phyloP scores from a whole-genome alignment of 192 early-diverging fungal species.

The Coemansia sp. region DNA sequence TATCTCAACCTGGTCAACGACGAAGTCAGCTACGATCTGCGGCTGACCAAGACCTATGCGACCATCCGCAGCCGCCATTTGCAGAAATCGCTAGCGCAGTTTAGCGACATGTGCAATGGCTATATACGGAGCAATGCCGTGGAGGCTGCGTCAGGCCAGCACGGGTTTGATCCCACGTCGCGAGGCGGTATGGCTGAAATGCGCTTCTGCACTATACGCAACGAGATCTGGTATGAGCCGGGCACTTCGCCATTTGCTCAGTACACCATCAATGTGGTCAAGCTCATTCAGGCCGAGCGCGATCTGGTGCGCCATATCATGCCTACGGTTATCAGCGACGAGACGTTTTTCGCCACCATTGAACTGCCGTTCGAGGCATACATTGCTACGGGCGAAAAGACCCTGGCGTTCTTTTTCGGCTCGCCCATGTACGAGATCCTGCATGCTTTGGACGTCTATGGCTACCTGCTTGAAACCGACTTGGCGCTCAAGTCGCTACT shows the following conservation, averaged over 20 bases:
- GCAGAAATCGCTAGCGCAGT: conserved; percentile 52
- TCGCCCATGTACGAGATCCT: conserved; percentile 47
- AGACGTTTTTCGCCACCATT: conserved; percentile 32
- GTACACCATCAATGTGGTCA: conserved; percentile 47
- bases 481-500: conserved; percentile 24
- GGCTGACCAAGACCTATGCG: conserved; percentile 44
- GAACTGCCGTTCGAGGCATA: conserved; percentile 43
- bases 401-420: conserved; percentile 34
- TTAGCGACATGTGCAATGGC: conserved; percentile 43
- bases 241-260: conserved; percentile 49
- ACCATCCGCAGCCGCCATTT: conserved; percentile 46
- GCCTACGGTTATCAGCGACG: conserved; percentile 46
- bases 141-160: conserved; percentile 18
- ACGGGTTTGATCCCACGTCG: conserved; percentile 12
- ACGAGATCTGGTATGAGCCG: conserved; percentile 52
- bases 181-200: conserved; percentile 28
- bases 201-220: conserved; percentile 43
- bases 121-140: conserved; percentile 34
- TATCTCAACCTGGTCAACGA: conserved; percentile 53
- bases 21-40: conserved; percentile 51
- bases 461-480: conserved; percentile 48
- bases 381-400: conserved; percentile 41
- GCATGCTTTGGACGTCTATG: conserved; percentile 49
- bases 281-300: conserved; percentile 52
- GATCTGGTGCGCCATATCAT: conserved; percentile 51